These are phyloP conservation scores for Penicillium flavigenum DNA, from an alignment of 495 filamentous ascomycete species.

Conservation along the genomic window DNA sequence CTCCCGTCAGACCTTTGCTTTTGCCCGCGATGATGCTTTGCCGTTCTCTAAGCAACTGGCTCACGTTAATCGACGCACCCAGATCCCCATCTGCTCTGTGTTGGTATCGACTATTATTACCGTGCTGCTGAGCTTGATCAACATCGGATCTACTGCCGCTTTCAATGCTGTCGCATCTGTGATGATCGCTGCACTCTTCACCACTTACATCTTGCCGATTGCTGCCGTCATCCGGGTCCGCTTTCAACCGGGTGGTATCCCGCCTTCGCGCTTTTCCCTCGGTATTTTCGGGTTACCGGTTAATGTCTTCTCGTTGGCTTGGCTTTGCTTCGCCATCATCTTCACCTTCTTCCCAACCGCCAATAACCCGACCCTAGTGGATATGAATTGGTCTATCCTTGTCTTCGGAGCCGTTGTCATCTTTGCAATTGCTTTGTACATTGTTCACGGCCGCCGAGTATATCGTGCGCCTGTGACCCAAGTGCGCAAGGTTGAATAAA, in stretches of 20 bases:
- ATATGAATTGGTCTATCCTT: constrained; percentile 46
- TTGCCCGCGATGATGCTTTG: constrained; percentile 53
- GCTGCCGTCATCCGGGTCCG: constrained; percentile 27
- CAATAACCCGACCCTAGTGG: constrained; percentile 28
- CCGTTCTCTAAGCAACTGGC: constrained; percentile 39
- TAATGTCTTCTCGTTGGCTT: constrained; percentile 28
- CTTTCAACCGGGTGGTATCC: constrained; percentile 25
- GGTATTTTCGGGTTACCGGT: constrained; percentile 25
- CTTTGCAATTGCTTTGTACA: constrained; percentile 43
- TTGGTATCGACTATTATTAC: constrained; percentile 50
- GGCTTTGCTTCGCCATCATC: constrained; percentile 36
- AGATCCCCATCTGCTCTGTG: constrained; percentile 56
- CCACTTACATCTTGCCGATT: constrained; percentile 44
- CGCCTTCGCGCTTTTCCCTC: constrained; percentile 28
- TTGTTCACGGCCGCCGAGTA: constrained; percentile 38
- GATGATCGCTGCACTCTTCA: constrained; percentile 41
- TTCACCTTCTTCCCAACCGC: constrained; percentile 50
- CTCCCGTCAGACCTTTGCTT: constrained; percentile 49
- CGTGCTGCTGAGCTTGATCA: constrained; percentile 46
- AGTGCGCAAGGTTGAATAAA: constrained; percentile 25
- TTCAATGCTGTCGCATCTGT: constrained; percentile 49
- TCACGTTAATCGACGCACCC: constrained; percentile 38
- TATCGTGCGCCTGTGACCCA: constrained; percentile 44
- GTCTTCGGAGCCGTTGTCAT: constrained; percentile 47
- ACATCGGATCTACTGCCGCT: constrained; percentile 45